These are phyloP conservation scores for Parastagonospora nodorum DNA, from an alignment of 2,329 filamentous ascomycete species.

Conservation along the genomic window DNA sequence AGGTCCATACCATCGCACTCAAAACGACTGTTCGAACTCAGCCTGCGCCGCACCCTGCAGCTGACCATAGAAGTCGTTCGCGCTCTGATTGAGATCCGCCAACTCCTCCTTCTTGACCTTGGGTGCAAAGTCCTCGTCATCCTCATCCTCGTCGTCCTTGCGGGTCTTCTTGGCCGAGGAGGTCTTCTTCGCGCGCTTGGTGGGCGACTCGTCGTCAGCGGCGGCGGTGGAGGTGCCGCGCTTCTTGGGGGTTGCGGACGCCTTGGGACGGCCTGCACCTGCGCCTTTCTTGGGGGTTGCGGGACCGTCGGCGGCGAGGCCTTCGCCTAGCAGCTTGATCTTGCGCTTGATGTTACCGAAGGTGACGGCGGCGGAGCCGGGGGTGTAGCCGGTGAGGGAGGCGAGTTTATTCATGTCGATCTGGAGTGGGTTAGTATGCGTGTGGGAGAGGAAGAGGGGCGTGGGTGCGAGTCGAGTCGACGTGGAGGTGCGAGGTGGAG, in stretches of 20 bases:
- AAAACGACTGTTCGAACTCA: neutral
- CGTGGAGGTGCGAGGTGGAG: neutral
- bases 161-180: neutral
- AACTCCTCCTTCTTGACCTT: conserved; percentile 28
- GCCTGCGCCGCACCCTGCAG: neutral
- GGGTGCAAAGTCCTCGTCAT: conserved; percentile 18
- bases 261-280: neutral
- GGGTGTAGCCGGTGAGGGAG: conserved; percentile 32
- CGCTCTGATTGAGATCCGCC: neutral
- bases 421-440: conserved; percentile 10
- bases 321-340: conserved; percentile 24
- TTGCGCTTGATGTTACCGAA: conserved; percentile 41
- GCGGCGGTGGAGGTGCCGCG: conserved; percentile 5
- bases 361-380: conserved; percentile 30
- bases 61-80: neutral
- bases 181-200: conserved; percentile 16
- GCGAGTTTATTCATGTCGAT: conserved; percentile 28
- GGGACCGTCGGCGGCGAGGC: neutral
- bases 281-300: conserved; percentile 28
- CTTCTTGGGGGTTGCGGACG: conserved; percentile 18
- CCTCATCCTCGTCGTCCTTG: conserved; percentile 15
- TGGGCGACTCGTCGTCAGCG: conserved; percentile 8
- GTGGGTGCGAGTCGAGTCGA: neutral
- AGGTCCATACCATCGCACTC: neutral
- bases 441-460: neutral